Evolutionary conservation across 208 protist species (phyloP), one percentile per base, ranked within the genome.

Genomic region (Leishmania tarentolae): DNA sequence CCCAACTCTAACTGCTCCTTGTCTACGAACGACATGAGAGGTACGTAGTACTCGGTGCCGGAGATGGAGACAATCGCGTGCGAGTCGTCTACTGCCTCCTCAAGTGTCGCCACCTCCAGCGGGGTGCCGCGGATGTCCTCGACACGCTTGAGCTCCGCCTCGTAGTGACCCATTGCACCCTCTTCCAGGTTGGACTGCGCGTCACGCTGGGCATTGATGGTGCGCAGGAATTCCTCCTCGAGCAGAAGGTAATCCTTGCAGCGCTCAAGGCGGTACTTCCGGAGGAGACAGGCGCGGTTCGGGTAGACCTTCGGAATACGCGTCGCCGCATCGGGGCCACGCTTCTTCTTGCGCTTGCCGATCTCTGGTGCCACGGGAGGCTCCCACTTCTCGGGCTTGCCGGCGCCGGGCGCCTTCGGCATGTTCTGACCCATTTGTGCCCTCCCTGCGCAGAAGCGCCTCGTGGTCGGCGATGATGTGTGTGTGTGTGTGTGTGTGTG

Each of bases 61-160:
- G 98, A 87, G 15, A 96, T 97, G 19, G 94, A 98, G 0, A 99
- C 98, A 75, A 99, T 99, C 42, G 98, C 98, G 88, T 99, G 99
- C 75, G 99, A 99, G 82, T 99, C 99, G 88, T 99, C 99, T 79
- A 99, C 99, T 46, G 99, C 99, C 92, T 99, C 99, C 91, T 99
- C 99, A 0, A 99, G 90, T 42, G 92, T 99, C 35, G 98, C 99
- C 37, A 99, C 98, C 63, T 97, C 92, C 84, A 99, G 96, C 63
- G 99, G 99, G 50, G 95, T 98, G 63, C 99, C 99, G 66, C 99
- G 97, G 28, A 99, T 78, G 46, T 99, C 98, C 69, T 99, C 99
- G 1, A 99, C 97, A 80, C 98, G 98, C 66, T 92, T 92, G 65
- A 98, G 88, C 90, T 99, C 97, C 79, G 99, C 93, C 88, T 97